A percentile compares a stretch with the other conserved stretches of the same genome.
Conservation (phyloP, 768 basidiomycete species). For the Cystofilobasidium capitatum region DNA sequence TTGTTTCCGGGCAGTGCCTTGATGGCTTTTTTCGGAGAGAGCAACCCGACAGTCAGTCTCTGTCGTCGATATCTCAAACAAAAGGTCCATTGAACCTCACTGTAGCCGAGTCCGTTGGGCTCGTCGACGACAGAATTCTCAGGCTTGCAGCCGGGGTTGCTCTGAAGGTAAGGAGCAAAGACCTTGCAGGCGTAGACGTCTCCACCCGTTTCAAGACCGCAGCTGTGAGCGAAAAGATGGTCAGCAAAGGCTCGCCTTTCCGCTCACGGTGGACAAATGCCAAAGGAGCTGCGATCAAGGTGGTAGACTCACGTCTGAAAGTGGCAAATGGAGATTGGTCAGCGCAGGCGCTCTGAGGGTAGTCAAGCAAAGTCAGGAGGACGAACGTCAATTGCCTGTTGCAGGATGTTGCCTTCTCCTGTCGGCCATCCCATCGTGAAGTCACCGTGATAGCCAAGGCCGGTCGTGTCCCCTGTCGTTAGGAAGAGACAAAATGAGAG, state of each 20-base stretch:
- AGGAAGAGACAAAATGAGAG: neutral
- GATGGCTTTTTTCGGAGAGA: neutral
- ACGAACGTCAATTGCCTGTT: slow-evolving; percentile 38
- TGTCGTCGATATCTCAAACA: neutral
- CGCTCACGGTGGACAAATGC: too few relatives aligned
- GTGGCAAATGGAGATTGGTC: too few relatives aligned
- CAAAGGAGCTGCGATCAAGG: too few relatives aligned
- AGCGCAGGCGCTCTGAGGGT: too few relatives aligned
- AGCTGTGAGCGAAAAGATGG: too few relatives aligned
- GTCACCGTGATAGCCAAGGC: slow-evolving; percentile 35
- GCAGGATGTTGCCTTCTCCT: slow-evolving; percentile 37
- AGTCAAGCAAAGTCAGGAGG: too few relatives aligned
- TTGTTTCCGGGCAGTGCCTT: slow-evolving; percentile 36
- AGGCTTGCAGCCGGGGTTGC: slow-evolving; percentile 34
- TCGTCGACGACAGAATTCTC: slow-evolving; percentile 37
- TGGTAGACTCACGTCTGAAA: too few relatives aligned
- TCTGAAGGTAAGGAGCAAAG: slow-evolving; percentile 39
- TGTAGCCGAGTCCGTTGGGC: slow-evolving; percentile 35
- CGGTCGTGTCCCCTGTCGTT: too few relatives aligned
- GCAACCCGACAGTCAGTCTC: too few relatives aligned
- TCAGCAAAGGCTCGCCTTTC: too few relatives aligned
- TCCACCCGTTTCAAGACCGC: slow-evolving; percentile 13
- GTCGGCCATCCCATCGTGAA: slow-evolving; percentile 40
- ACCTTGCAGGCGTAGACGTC: slow-evolving; percentile 28
- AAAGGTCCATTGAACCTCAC: neutral